These are phyloP conservation scores for Neonectria hederae DNA, from an alignment of 2,329 filamentous ascomycete genomes.

Conservation along the genomic window DNA sequence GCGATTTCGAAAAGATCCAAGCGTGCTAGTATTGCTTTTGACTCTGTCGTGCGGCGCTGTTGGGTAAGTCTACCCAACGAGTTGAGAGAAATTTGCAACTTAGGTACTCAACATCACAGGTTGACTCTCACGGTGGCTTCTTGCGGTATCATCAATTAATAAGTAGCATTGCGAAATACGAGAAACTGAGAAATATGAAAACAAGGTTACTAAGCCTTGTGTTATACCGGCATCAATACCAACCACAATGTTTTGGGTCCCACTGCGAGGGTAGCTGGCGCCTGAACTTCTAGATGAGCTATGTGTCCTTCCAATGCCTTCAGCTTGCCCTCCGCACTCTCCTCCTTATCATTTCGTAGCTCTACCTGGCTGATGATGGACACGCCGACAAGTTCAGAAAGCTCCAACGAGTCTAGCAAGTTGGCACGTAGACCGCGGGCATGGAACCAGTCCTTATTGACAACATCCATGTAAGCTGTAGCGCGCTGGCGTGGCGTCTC, in stretches of 20 bases:
- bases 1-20: constrained; percentile 50
- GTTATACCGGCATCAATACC: constrained; percentile 38
- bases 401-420: constrained; percentile 47
- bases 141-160: too few relatives aligned
- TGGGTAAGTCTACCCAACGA: constrained; percentile 48
- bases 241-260: constrained; percentile 48
- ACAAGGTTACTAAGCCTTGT: background rate
- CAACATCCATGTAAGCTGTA: constrained; percentile 52
- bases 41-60: constrained; percentile 59
- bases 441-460: constrained; percentile 55
- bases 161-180: too few relatives aligned
- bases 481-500: constrained; percentile 54
- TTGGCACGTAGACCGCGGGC: constrained; percentile 50
- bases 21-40: constrained; percentile 53
- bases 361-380: constrained; percentile 53
- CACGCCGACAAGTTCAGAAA: constrained; percentile 42
- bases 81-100: too few relatives aligned
- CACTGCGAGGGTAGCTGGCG: constrained; percentile 40
- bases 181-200: too few relatives aligned
- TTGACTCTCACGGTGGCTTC: constrained; percentile 59
- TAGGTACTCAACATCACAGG: constrained; percentile 39
- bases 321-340: constrained; percentile 34
- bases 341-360: constrained; percentile 40
- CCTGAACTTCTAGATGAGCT: constrained; percentile 42
- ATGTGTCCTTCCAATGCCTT: constrained; percentile 41